Base-by-base conservation (phyloP, 2,329 filamentous ascomycete genomes). In the Magnaporthiopsis poae region DNA sequence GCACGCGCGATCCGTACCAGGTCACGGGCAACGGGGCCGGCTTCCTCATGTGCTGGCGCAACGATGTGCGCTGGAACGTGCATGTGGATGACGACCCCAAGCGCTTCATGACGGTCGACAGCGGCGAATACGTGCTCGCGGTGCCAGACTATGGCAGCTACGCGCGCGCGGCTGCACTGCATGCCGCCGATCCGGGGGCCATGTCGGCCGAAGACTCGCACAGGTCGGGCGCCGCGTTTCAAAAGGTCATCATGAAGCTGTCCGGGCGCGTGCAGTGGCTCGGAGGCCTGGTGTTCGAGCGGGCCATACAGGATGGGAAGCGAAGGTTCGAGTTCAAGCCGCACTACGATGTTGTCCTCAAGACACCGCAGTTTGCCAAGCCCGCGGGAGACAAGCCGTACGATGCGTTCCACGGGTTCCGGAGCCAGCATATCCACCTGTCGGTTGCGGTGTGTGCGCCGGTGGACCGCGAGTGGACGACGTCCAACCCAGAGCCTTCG, bases 21-120 rank as follows among this genome's bases (percentile, higher is more conserved):
- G 88, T 99, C 61, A 97, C 92, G 59, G 93, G 94, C 11, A 89
- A 94, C 71, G 95, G 95, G 59, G 93, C 93, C 46, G 95, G 95
- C 5, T 96, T 99, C 74, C 86, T 98, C 61, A 97, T 99, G 92
- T 98, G 96, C 76, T 99, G 94, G 94, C 89, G 95, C 65, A 96
- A 92, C 72, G 90, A 97, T 75, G 93, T 99, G 56, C 87, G 86
- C 68, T 96, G 92, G 87, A 90, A 89, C 68, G 87, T 99, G 65
- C 90, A 93, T 67, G 87, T 88, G 65, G 89, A 92, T 65, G 88
- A 96, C 71, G 91, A 99, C 72, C 93, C 95, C 0, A 91, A 90
- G 74, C 89, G 90, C 68, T 96, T 99, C 77, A 96, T 99, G 89
- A 92, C 90, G 0, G 92, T 99, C 4, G 91, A 96, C 69, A 97